Base-by-base conservation (phyloP, 306 rosid genomes). In the Lupinus albus region DNA sequence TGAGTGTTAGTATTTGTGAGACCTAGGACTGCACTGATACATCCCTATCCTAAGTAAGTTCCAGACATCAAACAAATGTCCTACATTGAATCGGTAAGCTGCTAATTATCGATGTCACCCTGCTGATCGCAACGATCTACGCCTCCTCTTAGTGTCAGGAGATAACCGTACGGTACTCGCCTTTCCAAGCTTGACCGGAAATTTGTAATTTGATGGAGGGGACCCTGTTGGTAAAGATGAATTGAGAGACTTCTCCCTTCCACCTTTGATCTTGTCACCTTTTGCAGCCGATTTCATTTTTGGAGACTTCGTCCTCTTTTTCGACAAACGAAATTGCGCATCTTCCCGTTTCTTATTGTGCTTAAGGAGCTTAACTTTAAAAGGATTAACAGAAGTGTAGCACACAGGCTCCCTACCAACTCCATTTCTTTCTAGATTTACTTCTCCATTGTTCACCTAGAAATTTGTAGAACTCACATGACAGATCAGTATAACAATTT, bases 371-470 rank as follows among this genome's bases (percentile, higher is more conserved):
- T 67, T 80, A 52, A 93, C 84, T 11, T 72, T 83, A 70, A 93
- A 93, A 28, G 99, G 87, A 63, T 90, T 79, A 3, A 7, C 83
- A 15, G 80, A 70, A 21, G 96, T 80, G 77, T 79, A 82, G 79
- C 90, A 86, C 46, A 88, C 58, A 8, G 95, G 73, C 13, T 57
- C 72, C 33, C 80, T 89, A 9, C 73, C 64, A 12, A 35, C 71
- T 57, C 70, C 82, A 68, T 75, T 76, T 76, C 81, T 83, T 60
- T 88, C 80, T 71, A 93, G 73, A 70, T 85, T 86, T n/a, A 86
- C 86, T 8, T 86, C 85, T 46, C 90, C 91, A 51, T 93, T 90
- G 82, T 93, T 93, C 42, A 88, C 97, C 99, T 93, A 89, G 57
- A 84, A 81, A 75, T 45, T 70, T 11, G 62, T 14, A 18, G 17